Evolutionary conservation across 2,329 filamentous ascomycete genomes (phyloP), one percentile per base, ranked within the genome.

Genomic region (Calonectria honghensis): DNA sequence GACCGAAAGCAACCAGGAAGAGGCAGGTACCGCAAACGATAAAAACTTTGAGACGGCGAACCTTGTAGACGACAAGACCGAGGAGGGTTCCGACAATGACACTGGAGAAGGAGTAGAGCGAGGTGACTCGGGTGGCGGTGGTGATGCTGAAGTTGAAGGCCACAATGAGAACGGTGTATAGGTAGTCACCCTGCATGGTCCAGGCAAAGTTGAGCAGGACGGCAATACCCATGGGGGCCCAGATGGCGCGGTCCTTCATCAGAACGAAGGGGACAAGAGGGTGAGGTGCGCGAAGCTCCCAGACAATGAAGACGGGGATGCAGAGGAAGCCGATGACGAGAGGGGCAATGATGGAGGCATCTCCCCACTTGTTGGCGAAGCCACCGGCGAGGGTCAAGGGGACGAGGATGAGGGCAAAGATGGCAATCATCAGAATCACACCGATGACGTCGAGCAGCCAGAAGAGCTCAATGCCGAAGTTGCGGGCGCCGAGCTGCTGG

Each of bases 1-100:
- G 86, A 13, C 92, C 92, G 76, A 93, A 93, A 0, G 92, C 91
- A n/a, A 92, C 90, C 79, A 92, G 86, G 85, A 92, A 93, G 2
- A 93, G 85, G 11, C 85, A 83, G 2, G 91, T 93, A 41, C 92
- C 92, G 35, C 84, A 84, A 50, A 93, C 83, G 79, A 93, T 93
- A 82, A 94, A 92, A n/a, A 86, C 81, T 80, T 94, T 94, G 80
- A 93, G 88, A 31, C 89, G 90, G 68, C 91, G 89, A 31, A 92
- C 86, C 70, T 86, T 87, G 84, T 87, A 89, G 50, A 93, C 89
- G 39, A 93, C 82, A 16, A 91, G 79, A 6, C 92, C 91, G 20
- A 92, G 85, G 59, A 90, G 79, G 57, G 88, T 86, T 35, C 92
- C 92, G 1, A 88, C 87, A 68, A 93, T 86, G 73, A 93, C 91